Base-by-base conservation (phyloP, 306 rosid species). In the barrel medic (Medicago truncatula) region DNA sequence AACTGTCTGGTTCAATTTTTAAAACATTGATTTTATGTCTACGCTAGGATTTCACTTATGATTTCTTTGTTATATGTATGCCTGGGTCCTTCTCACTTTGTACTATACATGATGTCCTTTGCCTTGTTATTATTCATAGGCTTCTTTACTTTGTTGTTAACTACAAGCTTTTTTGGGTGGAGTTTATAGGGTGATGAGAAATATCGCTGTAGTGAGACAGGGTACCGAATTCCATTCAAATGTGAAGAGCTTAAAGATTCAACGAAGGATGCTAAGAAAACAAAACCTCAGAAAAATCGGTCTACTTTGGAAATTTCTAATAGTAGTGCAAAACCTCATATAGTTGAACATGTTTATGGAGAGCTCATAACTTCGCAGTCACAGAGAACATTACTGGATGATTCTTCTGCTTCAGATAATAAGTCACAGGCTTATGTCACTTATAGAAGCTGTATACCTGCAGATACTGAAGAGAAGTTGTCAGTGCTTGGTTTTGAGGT, bases 131-230 rank as follows among this genome's bases (percentile, higher is more conserved):
- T 70, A 31, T 70, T 71, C 38, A 40, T 49, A 12, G 25, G 59
- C 50, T 20, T 34, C 31, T 64, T 82, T 50, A 28, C 58, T 70
- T 64, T 60, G 44, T 56, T 70, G 15, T 64, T 18, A 56, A 67
- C 60, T 61, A 31, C 66, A 25, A 70, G 56, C 5, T 70, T 23
- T 73, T 70, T 79, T 73, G 9, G 9, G 78, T 67, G 66, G 76
- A 64, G 65, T 10, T 69, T 49, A 78, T 67, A 94, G 98, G 88
- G 83, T 47, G 87, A 89, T 54, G 89, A 74, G 53, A 90, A 88
- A 81, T 91, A 88, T 77, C 89, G 94, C 61, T 94, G 97, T 90
- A 90, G 92, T 61, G 97, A 94, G 88, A 94, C 98, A 79, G 97
- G 97, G 68, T 94, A 91, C 75, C 92, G 91, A 20, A 94, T 94